phyloP scores from a whole-genome alignment of 495 filamentous ascomycete genomes.

The Xylaria scruposa region DNA sequence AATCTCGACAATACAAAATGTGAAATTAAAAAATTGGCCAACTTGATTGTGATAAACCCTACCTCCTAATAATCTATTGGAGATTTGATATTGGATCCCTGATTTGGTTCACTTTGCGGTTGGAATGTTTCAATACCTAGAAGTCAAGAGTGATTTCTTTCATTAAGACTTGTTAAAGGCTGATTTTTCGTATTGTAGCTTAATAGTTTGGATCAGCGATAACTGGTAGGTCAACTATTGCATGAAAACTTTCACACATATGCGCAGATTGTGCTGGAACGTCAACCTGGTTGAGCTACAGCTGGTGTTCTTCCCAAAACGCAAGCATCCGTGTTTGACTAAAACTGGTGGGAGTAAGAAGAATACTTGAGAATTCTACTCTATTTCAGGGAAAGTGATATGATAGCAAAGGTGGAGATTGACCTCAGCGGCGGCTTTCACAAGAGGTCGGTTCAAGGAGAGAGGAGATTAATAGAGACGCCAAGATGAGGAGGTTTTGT shows the following conservation, averaged over 20 bases:
- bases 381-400: neutral
- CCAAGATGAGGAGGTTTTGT: too few species aligned
- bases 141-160: neutral
- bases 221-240: neutral
- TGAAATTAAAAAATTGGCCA: neutral
- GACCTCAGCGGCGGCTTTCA: neutral
- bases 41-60: neutral
- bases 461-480: neutral
- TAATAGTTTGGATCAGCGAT: neutral
- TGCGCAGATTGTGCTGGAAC: too few species aligned
- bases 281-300: neutral
- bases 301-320: neutral
- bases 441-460: neutral
- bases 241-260: too few species aligned
- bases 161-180: neutral
- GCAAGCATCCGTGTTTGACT: neutral
- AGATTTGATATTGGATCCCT: neutral
- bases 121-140: too few species aligned
- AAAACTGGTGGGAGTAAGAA: neutral
- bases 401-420: neutral
- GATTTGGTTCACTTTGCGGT: too few species aligned
- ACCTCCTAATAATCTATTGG: neutral
- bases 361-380: neutral
- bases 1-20: neutral
- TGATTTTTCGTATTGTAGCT: neutral